Conservation (phyloP, 495 filamentous ascomycete genomes). For the Talaromyces thailandensis region DNA sequence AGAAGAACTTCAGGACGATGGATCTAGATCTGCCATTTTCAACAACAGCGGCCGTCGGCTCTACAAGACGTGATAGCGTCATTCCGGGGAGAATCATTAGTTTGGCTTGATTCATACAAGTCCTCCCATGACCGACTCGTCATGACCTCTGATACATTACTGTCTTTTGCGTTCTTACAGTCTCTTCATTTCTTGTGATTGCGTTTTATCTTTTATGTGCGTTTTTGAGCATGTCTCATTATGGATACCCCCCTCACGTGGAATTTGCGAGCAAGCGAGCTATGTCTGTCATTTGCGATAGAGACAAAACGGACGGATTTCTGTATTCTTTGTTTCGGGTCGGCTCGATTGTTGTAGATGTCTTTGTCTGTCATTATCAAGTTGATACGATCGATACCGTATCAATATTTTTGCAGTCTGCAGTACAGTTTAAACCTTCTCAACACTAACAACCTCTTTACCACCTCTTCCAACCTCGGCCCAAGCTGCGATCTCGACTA, state of each 20-base stretch:
- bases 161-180: neutral
- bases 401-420: neutral
- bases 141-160: neutral
- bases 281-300: neutral
- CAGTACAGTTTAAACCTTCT: neutral
- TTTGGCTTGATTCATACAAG: neutral
- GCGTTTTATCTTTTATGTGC: neutral
- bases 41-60: neutral
- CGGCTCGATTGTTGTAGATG: neutral
- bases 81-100: neutral
- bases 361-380: neutral
- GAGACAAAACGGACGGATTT: neutral
- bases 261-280: constrained; percentile 1
- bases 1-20: constrained; percentile 9
- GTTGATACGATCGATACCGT: neutral
- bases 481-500: neutral
- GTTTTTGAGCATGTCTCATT: neutral
- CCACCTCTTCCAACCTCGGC: neutral
- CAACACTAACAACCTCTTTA: neutral
- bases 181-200: neutral
- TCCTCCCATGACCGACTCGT: neutral
- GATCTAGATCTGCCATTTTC: neutral
- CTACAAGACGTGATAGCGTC: neutral
- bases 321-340: neutral
- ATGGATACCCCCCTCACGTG: neutral